A percentile compares a stretch with the other conserved stretches of the same genome.
Conservation (phyloP, 805 yeast species). For the Phaffomyces thermotolerans region DNA sequence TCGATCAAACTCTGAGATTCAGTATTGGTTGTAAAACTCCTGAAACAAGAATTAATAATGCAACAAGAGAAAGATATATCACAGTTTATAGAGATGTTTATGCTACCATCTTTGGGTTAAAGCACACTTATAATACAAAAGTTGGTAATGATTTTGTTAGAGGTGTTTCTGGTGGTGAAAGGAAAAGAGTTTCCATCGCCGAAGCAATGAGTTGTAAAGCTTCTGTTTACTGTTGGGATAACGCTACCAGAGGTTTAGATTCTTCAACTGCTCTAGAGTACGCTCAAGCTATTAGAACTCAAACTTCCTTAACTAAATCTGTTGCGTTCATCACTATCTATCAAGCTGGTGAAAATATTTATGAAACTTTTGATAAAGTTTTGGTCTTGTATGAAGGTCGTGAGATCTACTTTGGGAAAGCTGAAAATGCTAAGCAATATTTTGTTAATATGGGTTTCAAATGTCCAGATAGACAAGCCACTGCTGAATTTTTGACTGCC, state of each 20-base stretch:
- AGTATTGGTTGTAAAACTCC: slow-evolving; percentile 71
- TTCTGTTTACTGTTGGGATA: slow-evolving; percentile 65
- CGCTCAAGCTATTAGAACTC: slow-evolving; percentile 54
- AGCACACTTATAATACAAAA: slow-evolving; percentile 51
- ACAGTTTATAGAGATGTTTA: slow-evolving; percentile 39
- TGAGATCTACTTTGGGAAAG: slow-evolving; percentile 60
- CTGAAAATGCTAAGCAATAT: slow-evolving; percentile 44
- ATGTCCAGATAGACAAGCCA: slow-evolving; percentile 59
- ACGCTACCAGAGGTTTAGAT: slow-evolving; percentile 81
- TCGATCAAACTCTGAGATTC: slow-evolving; percentile 62
- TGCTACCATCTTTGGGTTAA: slow-evolving; percentile 50
- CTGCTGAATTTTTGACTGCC: slow-evolving; percentile 67
- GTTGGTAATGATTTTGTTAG: slow-evolving; percentile 58
- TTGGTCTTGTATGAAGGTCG: slow-evolving; percentile 51
- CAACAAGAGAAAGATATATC: slow-evolving; percentile 42
- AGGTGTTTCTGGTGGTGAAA: slow-evolving; percentile 82
- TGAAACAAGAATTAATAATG: slow-evolving; percentile 38
- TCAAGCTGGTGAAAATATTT: slow-evolving; percentile 64
- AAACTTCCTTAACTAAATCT: slow-evolving; percentile 45
- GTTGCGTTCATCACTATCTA: slow-evolving; percentile 63
- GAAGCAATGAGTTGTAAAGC: slow-evolving; percentile 67
- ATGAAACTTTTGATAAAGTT: slow-evolving; percentile 57
- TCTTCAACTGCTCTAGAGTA: slow-evolving; percentile 78
- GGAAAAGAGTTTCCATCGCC: slow-evolving; percentile 78
- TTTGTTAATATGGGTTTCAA: slow-evolving; percentile 59